Evolutionary conservation across 495 filamentous ascomycete genomes (phyloP), one percentile per base, ranked within the genome.

Genomic region (Aspergillus biplanus): DNA sequence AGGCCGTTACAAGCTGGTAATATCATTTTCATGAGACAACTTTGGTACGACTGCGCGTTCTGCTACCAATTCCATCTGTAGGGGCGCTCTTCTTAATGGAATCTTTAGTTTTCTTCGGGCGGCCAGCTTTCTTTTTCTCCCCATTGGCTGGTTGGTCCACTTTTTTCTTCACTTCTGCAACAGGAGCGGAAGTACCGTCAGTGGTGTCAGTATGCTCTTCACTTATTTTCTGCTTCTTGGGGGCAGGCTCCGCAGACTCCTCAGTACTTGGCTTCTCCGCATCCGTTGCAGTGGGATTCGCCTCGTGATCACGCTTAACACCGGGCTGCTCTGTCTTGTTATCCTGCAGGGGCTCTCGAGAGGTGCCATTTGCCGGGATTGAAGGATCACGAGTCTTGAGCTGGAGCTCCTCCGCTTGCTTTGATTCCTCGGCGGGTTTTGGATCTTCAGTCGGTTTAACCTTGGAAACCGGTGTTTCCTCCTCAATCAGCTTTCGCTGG

Each of bases 31-130:
- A 66, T 21, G 62, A 72, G 46, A 69, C 49, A 50, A 57, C 65
- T 65, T 80, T 78, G 57, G 76, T 78, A 18, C 76, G 75, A 65
- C 75, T 79, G 48, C 78, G 76, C 48, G 78, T 80, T n/a, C 76
- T 70, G 54, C 72, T 78, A 34, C 78, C 76, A 62, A 75, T 72
- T 11, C 76, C 73, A 69, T 75, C 76, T 15, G 65, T 69, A 11
- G 75, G 65, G 21, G 75, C 66, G 27, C 62, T 62, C 65, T 73
- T 75, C 54, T 73, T 74, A 50, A 70, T 39, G 0, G 65, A 55
- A 12, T 75, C 74, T 60, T 77, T 76, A 46, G 68, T 65, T 65
- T 77, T 79, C 65, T 76, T 78, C 13, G 73, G 58, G 33, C 71
- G 75, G 33, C 62, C 69, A 13, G 64, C 57, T 59, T 76, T 77